Evolutionary conservation across 352 stramenopile species (phyloP).

Genomic region (Phytopythium mirpurense): DNA sequence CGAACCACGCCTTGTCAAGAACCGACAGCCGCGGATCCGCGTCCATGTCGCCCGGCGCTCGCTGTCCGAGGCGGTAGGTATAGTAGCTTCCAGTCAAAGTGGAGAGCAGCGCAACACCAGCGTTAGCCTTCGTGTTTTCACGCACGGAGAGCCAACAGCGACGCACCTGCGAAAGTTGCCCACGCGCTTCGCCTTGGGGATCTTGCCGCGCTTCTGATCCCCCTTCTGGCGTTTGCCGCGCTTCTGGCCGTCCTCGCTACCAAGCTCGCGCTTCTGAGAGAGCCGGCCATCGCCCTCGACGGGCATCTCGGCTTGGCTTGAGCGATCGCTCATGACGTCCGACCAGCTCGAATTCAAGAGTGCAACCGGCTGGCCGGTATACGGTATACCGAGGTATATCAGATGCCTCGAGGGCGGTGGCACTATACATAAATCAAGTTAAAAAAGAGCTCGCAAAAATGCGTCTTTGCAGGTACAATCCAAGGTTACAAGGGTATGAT

Average conservation of each 20-base stretch:
- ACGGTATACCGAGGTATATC: too few species aligned
- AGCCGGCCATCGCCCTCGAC: too few species aligned
- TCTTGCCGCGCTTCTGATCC: slow-evolving; percentile 12
- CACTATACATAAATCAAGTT: too few species aligned
- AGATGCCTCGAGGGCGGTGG: too few species aligned
- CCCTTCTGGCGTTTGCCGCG: neutral
- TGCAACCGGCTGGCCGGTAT: too few species aligned
- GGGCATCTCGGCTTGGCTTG: too few species aligned
- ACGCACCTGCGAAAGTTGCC: slow-evolving; percentile 72
- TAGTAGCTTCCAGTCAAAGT: slow-evolving; percentile 62
- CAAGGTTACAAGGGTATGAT: neutral
- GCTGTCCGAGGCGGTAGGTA: slow-evolving; percentile 61
- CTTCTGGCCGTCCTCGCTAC: neutral
- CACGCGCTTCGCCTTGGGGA: slow-evolving; percentile 45
- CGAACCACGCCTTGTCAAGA: slow-evolving; percentile 66
- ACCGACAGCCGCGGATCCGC: slow-evolving; percentile 53
- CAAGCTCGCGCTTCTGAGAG: neutral
- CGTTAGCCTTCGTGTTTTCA: slow-evolving; percentile 1
- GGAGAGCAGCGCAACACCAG: neutral
- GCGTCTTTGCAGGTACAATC: too few species aligned
- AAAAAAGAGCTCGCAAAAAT: too few species aligned
- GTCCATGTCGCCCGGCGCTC: slow-evolving; percentile 38
- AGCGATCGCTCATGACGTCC: too few species aligned
- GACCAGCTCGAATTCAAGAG: too few species aligned
- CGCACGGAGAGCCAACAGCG: neutral